Evolutionary conservation across 495 filamentous ascomycete genomes (phyloP).

Genomic region (Physcia stellaris): DNA sequence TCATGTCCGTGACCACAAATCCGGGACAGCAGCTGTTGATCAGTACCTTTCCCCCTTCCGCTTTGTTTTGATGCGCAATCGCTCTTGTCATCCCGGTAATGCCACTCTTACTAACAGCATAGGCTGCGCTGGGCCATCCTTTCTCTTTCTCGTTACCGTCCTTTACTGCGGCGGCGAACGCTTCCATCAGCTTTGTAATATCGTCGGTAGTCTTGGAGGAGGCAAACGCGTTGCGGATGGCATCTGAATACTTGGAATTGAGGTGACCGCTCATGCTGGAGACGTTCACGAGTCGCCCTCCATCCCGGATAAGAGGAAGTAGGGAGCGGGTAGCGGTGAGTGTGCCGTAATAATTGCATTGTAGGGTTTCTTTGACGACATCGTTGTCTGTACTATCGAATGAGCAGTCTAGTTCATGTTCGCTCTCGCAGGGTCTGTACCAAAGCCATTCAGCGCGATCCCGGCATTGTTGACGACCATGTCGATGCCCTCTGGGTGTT

Average conservation of each 20-base stretch:
- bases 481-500: conserved; percentile 34
- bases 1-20: conserved; percentile 40
- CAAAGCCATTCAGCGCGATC: conserved; percentile 24
- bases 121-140: conserved; percentile 33
- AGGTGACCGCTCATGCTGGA: conserved; percentile 27
- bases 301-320: conserved; percentile 26
- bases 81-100: conserved; percentile 28
- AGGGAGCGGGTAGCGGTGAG: conserved; percentile 24
- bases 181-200: conserved; percentile 29
- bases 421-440: conserved; percentile 1
- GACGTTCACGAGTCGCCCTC: conserved; percentile 34
- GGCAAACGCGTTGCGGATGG: conserved; percentile 22
- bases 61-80: conserved; percentile 23
- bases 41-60: conserved; percentile 21
- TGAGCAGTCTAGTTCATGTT: background rate
- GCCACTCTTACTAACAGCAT: conserved; percentile 33
- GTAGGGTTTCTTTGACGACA: conserved; percentile 32
- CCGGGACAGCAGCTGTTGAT: conserved; percentile 42
- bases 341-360: conserved; percentile 35
- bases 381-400: conserved; percentile 20
- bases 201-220: conserved; percentile 21
- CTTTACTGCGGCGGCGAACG: conserved; percentile 26
- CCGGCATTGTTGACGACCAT: too few species aligned
- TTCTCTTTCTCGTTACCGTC: conserved; percentile 25
- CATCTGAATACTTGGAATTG: conserved; percentile 23